These are phyloP conservation scores for Ascochyta rabiei DNA, from an alignment of 2,329 filamentous ascomycete genomes.

Conservation along the genomic window DNA sequence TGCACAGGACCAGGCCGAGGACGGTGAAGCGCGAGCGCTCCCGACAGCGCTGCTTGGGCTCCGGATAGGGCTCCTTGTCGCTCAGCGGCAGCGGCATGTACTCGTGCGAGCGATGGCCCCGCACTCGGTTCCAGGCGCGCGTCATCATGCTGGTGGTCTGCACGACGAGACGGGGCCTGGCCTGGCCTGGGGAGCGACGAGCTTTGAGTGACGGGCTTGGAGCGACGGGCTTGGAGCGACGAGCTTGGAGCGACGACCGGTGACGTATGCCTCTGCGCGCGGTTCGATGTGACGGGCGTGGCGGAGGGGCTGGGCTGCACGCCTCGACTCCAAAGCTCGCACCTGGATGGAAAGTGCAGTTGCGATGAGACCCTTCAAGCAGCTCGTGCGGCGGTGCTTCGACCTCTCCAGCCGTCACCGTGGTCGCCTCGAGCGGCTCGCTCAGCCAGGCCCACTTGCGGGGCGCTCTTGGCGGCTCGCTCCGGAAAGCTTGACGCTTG, in stretches of 20 bases:
- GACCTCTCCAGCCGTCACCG: constrained; percentile 13
- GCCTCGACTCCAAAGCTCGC: background rate
- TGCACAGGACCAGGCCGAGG: constrained; percentile 24
- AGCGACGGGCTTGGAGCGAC: background rate
- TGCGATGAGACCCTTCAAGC: background rate
- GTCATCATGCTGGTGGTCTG: constrained; percentile 26
- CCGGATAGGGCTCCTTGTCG: constrained; percentile 34
- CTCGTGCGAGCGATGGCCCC: constrained; percentile 27
- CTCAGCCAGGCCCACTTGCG: constrained; percentile 5
- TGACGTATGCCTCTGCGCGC: constrained; percentile 8
- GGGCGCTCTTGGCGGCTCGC: constrained; percentile 5
- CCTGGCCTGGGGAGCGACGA: too few relatives aligned
- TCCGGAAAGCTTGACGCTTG: constrained; percentile 7
- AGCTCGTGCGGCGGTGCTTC: background rate
- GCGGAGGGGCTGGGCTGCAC: background rate
- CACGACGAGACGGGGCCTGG: background rate
- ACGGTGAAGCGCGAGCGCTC: constrained; percentile 15
- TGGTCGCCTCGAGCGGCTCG: constrained; percentile 8
- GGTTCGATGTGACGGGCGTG: background rate
- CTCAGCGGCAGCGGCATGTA: constrained; percentile 40
- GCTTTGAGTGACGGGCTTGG: too few relatives aligned
- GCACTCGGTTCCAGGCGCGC: constrained; percentile 39
- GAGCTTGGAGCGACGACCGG: background rate
- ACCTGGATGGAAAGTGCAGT: background rate
- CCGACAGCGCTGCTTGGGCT: constrained; percentile 25